A percentile compares a stretch with the other conserved stretches of the same genome.
phyloP scores from a whole-genome alignment of 2,329 filamentous ascomycete genomes.

The Aspergillus sp. region DNA sequence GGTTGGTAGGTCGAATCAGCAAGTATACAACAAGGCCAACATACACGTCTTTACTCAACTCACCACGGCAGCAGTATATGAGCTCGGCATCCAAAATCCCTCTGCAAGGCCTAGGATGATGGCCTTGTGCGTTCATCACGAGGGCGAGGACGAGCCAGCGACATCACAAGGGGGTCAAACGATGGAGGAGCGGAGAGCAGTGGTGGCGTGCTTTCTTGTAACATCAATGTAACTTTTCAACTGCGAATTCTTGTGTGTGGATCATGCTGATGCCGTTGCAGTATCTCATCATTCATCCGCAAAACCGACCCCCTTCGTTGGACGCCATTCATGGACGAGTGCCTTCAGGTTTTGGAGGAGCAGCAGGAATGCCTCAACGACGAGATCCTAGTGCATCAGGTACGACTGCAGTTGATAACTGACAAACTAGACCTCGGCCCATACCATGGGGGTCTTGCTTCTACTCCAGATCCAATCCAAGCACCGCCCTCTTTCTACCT shows the following conservation, averaged over 20 bases:
- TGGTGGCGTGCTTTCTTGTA: slow-evolving; percentile 50
- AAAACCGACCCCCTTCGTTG: slow-evolving; percentile 55
- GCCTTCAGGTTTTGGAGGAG: slow-evolving; percentile 48
- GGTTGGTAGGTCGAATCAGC: slow-evolving; percentile 6
- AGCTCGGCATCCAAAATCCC: slow-evolving; percentile 16
- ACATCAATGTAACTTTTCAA: slow-evolving; percentile 34
- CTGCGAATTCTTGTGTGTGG: too few relatives aligned
- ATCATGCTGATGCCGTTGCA: slow-evolving; percentile 22
- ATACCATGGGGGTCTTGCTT: not conserved
- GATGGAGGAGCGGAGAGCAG: slow-evolving; percentile 52
- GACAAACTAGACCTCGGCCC: slow-evolving; percentile 1
- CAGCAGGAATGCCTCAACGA: slow-evolving; percentile 52
- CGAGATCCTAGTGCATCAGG: slow-evolving; percentile 41
- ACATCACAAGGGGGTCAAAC: slow-evolving; percentile 26
- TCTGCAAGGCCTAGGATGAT: not conserved
- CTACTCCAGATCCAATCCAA: not conserved
- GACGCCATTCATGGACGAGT: slow-evolving; percentile 61
- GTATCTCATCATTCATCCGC: slow-evolving; percentile 45
- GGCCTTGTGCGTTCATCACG: not conserved
- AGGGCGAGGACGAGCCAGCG: not conserved
- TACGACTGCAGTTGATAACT: slow-evolving; percentile 20
- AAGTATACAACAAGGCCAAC: slow-evolving; percentile 12
- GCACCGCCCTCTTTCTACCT: slow-evolving; percentile 2
- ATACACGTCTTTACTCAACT: slow-evolving; percentile 16
- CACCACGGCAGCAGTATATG: slow-evolving; percentile 9